Evolutionary conservation across 2,329 filamentous ascomycete species (phyloP).

Genomic region (Lachnellula hyalina): DNA sequence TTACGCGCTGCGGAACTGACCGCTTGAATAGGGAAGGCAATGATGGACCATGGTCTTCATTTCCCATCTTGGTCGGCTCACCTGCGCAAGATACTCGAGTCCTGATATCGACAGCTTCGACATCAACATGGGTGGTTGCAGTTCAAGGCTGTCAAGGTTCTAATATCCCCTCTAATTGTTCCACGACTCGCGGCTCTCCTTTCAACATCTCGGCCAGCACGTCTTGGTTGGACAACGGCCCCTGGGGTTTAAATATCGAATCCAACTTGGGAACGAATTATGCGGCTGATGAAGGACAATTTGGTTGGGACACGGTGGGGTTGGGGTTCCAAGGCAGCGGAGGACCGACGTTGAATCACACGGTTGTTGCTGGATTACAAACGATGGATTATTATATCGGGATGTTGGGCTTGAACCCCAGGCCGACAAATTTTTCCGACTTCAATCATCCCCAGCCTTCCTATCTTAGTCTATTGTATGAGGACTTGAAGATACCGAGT

Average conservation of each 20-base stretch:
- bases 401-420: conserved; percentile 34
- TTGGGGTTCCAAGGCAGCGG: conserved; percentile 13
- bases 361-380: conserved; percentile 9
- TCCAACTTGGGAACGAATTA: conserved; percentile 32
- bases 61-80: conserved; percentile 53
- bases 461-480: conserved; percentile 33
- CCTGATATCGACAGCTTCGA: conserved; percentile 35
- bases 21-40: conserved; percentile 46
- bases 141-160: conserved; percentile 29
- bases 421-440: conserved; percentile 34
- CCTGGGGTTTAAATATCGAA: conserved; percentile 27
- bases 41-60: conserved; percentile 67
- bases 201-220: conserved; percentile 49
- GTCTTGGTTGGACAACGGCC: conserved; percentile 42
- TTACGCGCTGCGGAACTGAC: background rate
- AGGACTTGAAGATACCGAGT: conserved; percentile 34
- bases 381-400: conserved; percentile 26
- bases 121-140: conserved; percentile 31
- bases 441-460: conserved; percentile 33
- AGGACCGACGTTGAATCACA: conserved; percentile 17
- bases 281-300: conserved; percentile 8
- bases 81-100: conserved; percentile 42
- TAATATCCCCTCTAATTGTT: conserved; percentile 32
- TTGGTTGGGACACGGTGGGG: conserved; percentile 10
- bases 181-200: conserved; percentile 49